A percentile compares a stretch with the other conserved stretches of the same genome.
Evolutionary conservation across 441 rosid genomes (phyloP).

Genomic region (Erodium texanum): DNA sequence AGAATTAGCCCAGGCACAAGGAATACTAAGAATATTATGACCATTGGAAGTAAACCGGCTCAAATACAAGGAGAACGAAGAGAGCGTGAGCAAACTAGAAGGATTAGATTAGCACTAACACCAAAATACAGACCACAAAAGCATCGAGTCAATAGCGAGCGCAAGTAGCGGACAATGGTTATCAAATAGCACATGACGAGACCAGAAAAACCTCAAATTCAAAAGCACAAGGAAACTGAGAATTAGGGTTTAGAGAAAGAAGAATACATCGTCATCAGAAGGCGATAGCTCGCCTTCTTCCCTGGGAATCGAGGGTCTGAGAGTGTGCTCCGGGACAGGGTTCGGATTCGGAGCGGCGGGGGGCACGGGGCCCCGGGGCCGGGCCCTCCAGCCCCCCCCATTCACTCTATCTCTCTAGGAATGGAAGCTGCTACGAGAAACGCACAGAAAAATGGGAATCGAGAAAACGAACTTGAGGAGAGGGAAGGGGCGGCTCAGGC

Average conservation of each 20-base stretch:
- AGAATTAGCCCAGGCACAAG: too few species aligned
- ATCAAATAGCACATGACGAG: background rate
- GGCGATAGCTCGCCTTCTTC: slow-evolving; percentile 90
- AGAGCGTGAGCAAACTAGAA: background rate
- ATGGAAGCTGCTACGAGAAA: slow-evolving; percentile 6
- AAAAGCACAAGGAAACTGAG: background rate
- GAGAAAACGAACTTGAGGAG: background rate
- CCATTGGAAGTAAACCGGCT: background rate
- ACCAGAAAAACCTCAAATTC: background rate
- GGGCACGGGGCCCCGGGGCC: slow-evolving; percentile 7
- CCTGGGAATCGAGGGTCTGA: slow-evolving; percentile 18
- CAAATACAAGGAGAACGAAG: background rate
- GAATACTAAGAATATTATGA: background rate
- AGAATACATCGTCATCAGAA: slow-evolving; percentile 53
- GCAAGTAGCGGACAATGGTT: background rate
- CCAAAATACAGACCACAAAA: too few species aligned
- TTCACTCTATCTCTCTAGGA: too few species aligned
- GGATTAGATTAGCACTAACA: background rate
- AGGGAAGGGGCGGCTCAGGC: background rate
- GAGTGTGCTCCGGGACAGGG: slow-evolving; percentile 12
- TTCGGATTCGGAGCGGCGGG: slow-evolving; percentile 14
- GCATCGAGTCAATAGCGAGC: background rate
- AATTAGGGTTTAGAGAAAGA: slow-evolving; percentile 12
- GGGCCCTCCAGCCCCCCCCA: too few species aligned
- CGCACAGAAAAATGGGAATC: background rate